Base-by-base conservation (phyloP, 2,329 filamentous ascomycete genomes). In the Massarina eburnea region DNA sequence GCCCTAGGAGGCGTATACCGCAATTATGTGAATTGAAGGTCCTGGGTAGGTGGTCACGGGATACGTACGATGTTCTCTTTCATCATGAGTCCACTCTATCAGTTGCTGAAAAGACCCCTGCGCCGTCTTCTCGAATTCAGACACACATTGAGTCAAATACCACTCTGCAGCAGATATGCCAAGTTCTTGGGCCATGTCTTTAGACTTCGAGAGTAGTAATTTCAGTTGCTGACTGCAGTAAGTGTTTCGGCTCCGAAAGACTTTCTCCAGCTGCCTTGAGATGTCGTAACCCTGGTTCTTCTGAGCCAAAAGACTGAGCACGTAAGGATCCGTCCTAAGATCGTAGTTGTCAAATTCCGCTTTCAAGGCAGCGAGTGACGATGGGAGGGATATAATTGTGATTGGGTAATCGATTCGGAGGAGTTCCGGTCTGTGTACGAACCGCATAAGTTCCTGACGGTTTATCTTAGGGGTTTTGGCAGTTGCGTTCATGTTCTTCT, bases 401-500 rank as follows among this genome's bases (percentile, higher is more conserved):
- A 73, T 10, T 2, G 47, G 36, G 34, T 64, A 67, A 3, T 59
- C 49, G 8, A 80, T 52, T 22, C 59, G 69, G 8, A 66, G 43
- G 26, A 91, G 68, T 8, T 73, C 62, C 1, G 90, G 90, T n/a
- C 75, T 80, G 54, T 89, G 84, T 2, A 87, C 83, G 55, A 83
- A 77, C 15, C 74, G 73, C n/a, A 88, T 65, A 3, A 95, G 78
- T 52, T 94, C 88, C 10, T 81, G 78, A 2, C 86, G 79, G 60
- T 91, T 81, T 1, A 79, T 59, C 2, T 80, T 85, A 0, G 91
- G 91, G 1, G 85, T 85, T 48, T 78, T 80, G 52, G 85, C 88
- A 24, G 81, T 74, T 1, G 89, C 81, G 62, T 91, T 79, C 34
- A 96, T 72, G 32, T 86, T 88, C 3, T 65, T 53, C 63, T 95